Evolutionary conservation across 345 rosid genomes (phyloP).

Genomic region (Euphorbia lathyris): DNA sequence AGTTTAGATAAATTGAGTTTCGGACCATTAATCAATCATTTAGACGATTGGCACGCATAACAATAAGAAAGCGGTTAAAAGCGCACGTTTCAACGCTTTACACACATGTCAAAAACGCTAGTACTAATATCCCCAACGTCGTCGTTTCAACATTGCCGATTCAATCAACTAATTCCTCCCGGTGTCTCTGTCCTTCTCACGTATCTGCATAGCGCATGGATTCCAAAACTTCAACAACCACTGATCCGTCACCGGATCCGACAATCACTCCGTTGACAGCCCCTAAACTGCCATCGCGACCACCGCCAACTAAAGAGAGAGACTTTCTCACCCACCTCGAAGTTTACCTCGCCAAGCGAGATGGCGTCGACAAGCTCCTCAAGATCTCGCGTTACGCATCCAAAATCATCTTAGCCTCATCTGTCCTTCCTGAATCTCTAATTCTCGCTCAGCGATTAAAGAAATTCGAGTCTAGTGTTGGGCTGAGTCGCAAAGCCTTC

Average conservation of each 20-base stretch:
- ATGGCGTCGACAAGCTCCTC: slow-evolving; percentile 88
- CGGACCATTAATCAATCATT: too few species aligned
- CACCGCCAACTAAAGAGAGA: slow-evolving; percentile 13
- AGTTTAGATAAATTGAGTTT: too few species aligned
- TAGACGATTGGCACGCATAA: slow-evolving; percentile 17
- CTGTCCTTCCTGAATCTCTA: slow-evolving; percentile 46
- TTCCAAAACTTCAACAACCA: slow-evolving; percentile 24
- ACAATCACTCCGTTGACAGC: neutral
- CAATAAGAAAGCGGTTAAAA: neutral
- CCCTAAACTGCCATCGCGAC: slow-evolving; percentile 3
- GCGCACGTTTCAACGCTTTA: neutral
- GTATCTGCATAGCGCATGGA: slow-evolving; percentile 28
- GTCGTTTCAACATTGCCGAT: neutral
- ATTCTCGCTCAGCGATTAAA: slow-evolving; percentile 44
- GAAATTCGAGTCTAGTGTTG: slow-evolving; percentile 89
- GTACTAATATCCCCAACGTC: neutral
- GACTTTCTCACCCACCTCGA: slow-evolving; percentile 45
- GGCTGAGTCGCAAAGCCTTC: slow-evolving; percentile 95
- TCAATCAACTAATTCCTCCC: neutral
- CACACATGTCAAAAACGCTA: too few species aligned
- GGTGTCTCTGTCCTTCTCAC: neutral
- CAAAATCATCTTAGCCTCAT: slow-evolving; percentile 74
- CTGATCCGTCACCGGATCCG: neutral
- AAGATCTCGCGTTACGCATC: slow-evolving; percentile 86
- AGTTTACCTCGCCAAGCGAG: slow-evolving; percentile 52